phyloP scores from a whole-genome alignment of 495 filamentous ascomycete genomes.

The Barbatosphaeria neglecta region DNA sequence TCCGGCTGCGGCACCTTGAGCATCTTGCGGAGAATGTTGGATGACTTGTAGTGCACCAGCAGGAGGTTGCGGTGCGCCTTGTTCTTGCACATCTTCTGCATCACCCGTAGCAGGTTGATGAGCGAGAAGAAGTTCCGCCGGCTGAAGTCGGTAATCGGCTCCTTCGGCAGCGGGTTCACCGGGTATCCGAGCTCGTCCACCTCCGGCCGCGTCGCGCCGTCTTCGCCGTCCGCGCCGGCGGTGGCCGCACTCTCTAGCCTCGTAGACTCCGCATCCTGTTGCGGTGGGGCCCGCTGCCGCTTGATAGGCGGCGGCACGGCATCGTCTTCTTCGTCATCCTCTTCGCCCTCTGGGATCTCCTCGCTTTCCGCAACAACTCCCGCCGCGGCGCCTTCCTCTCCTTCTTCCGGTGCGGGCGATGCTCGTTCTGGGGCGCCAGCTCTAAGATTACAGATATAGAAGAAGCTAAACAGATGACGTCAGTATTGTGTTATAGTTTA shows the following conservation, averaged over 20 bases:
- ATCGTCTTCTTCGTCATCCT: constrained; percentile 65
- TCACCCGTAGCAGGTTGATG: constrained; percentile 86
- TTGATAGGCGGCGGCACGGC: constrained; percentile 76
- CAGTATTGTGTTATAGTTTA: background rate
- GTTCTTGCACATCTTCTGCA: constrained; percentile 92
- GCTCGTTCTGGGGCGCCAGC: constrained; percentile 15
- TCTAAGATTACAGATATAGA: constrained; percentile 64
- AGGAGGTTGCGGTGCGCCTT: constrained; percentile 90
- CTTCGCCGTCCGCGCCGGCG: constrained; percentile 5
- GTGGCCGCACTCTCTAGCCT: background rate
- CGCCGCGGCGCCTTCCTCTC: constrained; percentile 5
- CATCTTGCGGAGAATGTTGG: constrained; percentile 74
- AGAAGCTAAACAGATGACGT: constrained; percentile 53
- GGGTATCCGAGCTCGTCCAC: constrained; percentile 85
- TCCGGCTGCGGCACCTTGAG: constrained; percentile 82
- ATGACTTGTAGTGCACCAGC: constrained; percentile 88
- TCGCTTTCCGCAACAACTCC: too few species aligned
- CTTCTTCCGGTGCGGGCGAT: constrained; percentile 15
- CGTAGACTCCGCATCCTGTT: constrained; percentile 1
- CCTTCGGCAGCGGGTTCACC: constrained; percentile 46
- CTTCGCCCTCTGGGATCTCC: constrained; percentile 17
- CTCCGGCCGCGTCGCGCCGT: constrained; percentile 47
- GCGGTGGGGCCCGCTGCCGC: constrained; percentile 37
- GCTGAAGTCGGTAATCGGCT: constrained; percentile 80
- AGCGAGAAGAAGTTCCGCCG: constrained; percentile 88